Conservation (phyloP, 2,329 filamentous ascomycete genomes). For the Sarocladium brachiariae region DNA sequence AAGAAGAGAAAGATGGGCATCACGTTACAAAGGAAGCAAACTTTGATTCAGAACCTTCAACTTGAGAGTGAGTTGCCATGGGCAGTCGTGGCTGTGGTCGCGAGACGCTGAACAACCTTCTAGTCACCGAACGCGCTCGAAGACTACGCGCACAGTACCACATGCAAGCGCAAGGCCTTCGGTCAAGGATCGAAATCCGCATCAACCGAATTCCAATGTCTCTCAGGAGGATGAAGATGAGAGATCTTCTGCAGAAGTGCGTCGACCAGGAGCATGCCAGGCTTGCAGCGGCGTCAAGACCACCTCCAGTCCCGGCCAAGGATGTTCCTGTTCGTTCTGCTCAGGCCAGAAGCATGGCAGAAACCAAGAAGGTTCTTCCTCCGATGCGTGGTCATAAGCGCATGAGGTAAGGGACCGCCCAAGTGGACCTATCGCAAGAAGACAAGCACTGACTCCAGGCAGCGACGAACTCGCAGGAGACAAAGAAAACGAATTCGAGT, state of each 20-base stretch:
- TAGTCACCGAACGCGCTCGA: slow-evolving; percentile 81
- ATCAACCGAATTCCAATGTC: slow-evolving; percentile 83
- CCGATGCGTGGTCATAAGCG: slow-evolving; percentile 35
- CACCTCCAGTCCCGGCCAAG: slow-evolving; percentile 45
- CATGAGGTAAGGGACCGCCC: slow-evolving; percentile 37
- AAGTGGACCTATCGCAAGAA: not conserved
- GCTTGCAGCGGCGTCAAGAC: slow-evolving; percentile 22
- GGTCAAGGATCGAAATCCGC: slow-evolving; percentile 83
- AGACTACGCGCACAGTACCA: slow-evolving; percentile 85
- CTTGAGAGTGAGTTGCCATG: slow-evolving; percentile 63
- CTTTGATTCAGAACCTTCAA: slow-evolving; percentile 81
- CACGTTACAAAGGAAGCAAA: slow-evolving; percentile 70
- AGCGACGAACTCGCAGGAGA: slow-evolving; percentile 62
- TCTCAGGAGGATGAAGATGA: slow-evolving; percentile 73
- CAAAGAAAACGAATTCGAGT: slow-evolving; percentile 67
- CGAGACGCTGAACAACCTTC: slow-evolving; percentile 6
- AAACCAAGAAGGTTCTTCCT: slow-evolving; percentile 14
- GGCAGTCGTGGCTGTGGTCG: not conserved
- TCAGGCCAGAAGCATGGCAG: slow-evolving; percentile 11
- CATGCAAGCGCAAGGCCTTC: slow-evolving; percentile 77
- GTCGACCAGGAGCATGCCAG: slow-evolving; percentile 38
- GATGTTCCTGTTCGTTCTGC: slow-evolving; percentile 33
- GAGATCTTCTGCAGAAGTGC: slow-evolving; percentile 59
- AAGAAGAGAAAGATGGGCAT: slow-evolving; percentile 57
- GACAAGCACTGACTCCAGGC: slow-evolving; percentile 15